Percentiles rank a stretch among this genome's conserved stretches.
These are phyloP conservation scores for Aspergillus nomiae DNA, from an alignment of 2,329 filamentous ascomycete species.

Conservation along the genomic window DNA sequence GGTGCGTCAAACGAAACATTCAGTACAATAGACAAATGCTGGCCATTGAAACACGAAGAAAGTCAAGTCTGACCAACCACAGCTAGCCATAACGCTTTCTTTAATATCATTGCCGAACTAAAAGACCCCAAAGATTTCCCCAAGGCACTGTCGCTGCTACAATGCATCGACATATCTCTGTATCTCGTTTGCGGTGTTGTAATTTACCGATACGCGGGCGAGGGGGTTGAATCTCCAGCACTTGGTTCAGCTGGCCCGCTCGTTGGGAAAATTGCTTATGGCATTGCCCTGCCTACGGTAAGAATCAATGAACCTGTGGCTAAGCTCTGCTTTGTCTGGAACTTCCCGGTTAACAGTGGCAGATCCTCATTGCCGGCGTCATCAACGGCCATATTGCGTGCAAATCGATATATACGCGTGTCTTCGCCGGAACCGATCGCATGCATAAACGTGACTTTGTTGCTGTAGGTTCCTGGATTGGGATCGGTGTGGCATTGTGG, in stretches of 20 bases:
- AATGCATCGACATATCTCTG: conserved; percentile 60
- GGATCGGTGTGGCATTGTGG: conserved; percentile 58
- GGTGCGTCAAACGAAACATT: conserved; percentile 44
- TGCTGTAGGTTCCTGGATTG: conserved; percentile 59
- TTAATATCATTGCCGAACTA: conserved; percentile 65
- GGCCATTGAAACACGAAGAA: background rate
- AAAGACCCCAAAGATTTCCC: conserved; percentile 59
- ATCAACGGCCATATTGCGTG: conserved; percentile 66
- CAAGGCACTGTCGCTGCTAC: conserved; percentile 62
- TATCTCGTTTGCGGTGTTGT: conserved; percentile 68
- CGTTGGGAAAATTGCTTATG: conserved; percentile 64
- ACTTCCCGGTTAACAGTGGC: background rate
- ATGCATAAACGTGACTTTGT: conserved; percentile 50
- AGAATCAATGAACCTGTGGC: background rate
- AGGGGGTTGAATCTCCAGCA: conserved; percentile 62
- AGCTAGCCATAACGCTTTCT: conserved; percentile 64
- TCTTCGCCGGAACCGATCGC: conserved; percentile 60
- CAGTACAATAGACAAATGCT: conserved; percentile 25
- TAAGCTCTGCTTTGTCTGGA: background rate
- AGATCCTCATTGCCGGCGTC: conserved; percentile 67
- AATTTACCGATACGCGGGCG: conserved; percentile 66
- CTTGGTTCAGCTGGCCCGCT: conserved; percentile 60
- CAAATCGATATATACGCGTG: conserved; percentile 64
- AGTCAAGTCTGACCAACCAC: background rate
- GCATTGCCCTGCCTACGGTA: conserved; percentile 64